Evolutionary conservation across 192 early-diverging fungal genomes (phyloP).

Genomic region (Diversispora epigaea): DNA sequence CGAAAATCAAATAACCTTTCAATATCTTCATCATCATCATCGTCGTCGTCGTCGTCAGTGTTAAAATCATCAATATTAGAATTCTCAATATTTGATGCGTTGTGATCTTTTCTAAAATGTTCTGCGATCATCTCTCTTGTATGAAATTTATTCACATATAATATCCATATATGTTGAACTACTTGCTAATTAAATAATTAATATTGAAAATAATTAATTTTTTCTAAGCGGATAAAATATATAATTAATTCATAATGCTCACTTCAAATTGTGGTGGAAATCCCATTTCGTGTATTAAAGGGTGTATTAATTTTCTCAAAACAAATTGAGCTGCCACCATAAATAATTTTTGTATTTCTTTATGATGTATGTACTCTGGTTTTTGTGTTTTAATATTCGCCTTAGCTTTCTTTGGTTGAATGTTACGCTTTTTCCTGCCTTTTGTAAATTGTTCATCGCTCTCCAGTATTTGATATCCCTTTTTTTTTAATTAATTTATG

Average conservation of each 20-base stretch:
- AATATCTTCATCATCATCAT: constrained; percentile 15
- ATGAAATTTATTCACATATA: constrained; percentile 21
- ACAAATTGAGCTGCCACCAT: neutral
- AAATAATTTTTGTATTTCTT: neutral
- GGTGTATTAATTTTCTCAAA: neutral
- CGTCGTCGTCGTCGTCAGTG: neutral
- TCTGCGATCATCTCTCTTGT: too few relatives aligned
- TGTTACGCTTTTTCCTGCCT: too few relatives aligned
- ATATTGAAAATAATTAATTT: neutral
- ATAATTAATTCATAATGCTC: neutral
- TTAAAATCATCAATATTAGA: neutral
- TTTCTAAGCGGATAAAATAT: neutral
- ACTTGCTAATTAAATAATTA: constrained; percentile 3
- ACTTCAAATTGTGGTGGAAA: constrained; percentile 20
- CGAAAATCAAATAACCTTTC: neutral
- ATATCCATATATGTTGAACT: constrained; percentile 21
- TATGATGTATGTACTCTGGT: too few relatives aligned
- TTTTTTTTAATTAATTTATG: too few relatives aligned
- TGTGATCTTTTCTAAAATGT: neutral
- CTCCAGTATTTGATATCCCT: too few relatives aligned
- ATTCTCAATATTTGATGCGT: neutral
- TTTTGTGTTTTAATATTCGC: too few relatives aligned
- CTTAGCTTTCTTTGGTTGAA: too few relatives aligned
- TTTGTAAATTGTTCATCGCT: too few relatives aligned
- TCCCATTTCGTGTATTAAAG: constrained; percentile 20